A percentile compares a stretch with the other conserved stretches of the same genome.
phyloP scores from a whole-genome alignment of 2,329 filamentous ascomycete genomes.

The Microdochium trichocladiopsis region DNA sequence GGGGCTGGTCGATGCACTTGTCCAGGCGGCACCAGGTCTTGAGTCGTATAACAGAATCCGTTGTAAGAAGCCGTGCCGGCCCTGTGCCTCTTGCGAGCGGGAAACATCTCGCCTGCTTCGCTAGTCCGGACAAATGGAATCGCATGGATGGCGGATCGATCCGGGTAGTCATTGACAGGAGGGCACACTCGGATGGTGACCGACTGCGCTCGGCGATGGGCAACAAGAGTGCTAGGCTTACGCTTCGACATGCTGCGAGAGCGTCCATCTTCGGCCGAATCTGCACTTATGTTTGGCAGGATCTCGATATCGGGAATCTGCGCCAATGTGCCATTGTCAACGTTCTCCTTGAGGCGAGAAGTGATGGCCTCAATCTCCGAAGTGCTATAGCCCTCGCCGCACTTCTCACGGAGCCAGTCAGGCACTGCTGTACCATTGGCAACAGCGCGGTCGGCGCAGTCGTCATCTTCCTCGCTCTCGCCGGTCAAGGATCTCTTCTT shows the following conservation, averaged over 20 bases:
- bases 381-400: slow-evolving; percentile 39
- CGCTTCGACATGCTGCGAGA: slow-evolving; percentile 16
- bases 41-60: background rate
- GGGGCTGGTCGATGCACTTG: background rate
- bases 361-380: slow-evolving; percentile 39
- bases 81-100: background rate
- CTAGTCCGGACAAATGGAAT: background rate
- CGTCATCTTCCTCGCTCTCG: slow-evolving; percentile 24
- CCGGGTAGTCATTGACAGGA: slow-evolving; percentile 2
- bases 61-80: background rate
- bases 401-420: slow-evolving; percentile 38
- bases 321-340: slow-evolving; percentile 30
- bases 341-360: slow-evolving; percentile 33
- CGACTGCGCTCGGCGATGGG: slow-evolving; percentile 27
- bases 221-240: slow-evolving; percentile 9
- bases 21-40: background rate
- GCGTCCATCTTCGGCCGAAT: slow-evolving; percentile 18
- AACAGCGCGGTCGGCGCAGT: slow-evolving; percentile 15
- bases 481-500: slow-evolving; percentile 22
- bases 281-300: slow-evolving; percentile 43
- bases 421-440: slow-evolving; percentile 35
- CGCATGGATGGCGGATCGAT: background rate
- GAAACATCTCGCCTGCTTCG: background rate
- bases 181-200: slow-evolving; percentile 17
- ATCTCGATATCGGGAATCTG: slow-evolving; percentile 54